Base-by-base conservation (phyloP, 2,329 filamentous ascomycete genomes). In the Apiospora aurea region DNA sequence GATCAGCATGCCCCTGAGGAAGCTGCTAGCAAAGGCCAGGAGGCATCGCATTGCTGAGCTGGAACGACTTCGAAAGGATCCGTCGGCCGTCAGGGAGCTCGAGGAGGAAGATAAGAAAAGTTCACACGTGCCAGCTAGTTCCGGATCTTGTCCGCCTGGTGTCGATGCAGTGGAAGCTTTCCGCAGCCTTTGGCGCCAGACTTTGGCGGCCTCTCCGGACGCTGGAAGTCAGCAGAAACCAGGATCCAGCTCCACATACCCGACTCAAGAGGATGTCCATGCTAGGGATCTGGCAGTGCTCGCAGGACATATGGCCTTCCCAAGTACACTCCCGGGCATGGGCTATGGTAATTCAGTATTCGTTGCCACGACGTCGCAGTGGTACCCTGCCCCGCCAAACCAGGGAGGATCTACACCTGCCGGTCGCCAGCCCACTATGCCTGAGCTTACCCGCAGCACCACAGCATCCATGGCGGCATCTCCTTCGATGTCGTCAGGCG, bases 1-100 rank as follows among this genome's bases (percentile, higher is more conserved):
- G 13, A 78, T 85, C 57, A 85, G 84, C 83, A 72, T 85, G 2
- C 84, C 85, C 0, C 73, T 86, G 24, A 79, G 81, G 1, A 81
- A 78, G 46, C 75, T 86, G 11, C 82, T 83, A 79, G 75, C 80
- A 0, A 82, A 82, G 70, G 83, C 82, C 1, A 78, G 79, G 4
- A 77, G 73, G 18, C 82, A 85, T 72, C 82, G 84, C 4, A 77
- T 79, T 0, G 72, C 74, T 0, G 83, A 86, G 75, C 72, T 85
- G 1, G 72, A 74, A 41, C 75, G 81, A 13, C 74, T 86, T 34
- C 78, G 79, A 0, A 69, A 67, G 0, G 77, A 84, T 57, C 26
- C 74, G 1, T 67, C 46, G 0, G 78, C 76, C 0, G 78, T 79
- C 2, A 74, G 75, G 2, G 43, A 70, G 11, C 73, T 83, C 1